These are phyloP conservation scores for Sarocladium kiliense DNA, from an alignment of 2,329 filamentous ascomycete genomes.

Conservation along the genomic window DNA sequence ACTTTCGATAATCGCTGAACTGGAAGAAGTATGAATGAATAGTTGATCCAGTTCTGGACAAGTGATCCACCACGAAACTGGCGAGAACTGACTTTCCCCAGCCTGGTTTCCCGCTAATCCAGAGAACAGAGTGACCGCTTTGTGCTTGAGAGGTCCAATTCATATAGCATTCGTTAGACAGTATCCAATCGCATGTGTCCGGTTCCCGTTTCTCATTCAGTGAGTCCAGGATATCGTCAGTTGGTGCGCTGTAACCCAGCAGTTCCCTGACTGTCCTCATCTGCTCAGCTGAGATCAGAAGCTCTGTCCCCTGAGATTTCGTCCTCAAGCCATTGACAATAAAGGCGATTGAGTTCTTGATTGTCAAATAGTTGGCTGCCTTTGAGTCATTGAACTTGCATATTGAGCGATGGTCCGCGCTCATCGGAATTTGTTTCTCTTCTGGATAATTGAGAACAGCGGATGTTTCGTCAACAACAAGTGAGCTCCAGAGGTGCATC, in stretches of 20 bases:
- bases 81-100: background rate
- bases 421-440: conserved; percentile 19
- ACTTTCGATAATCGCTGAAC: background rate
- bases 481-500: conserved; percentile 13
- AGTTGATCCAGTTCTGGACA: background rate
- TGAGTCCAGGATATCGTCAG: background rate
- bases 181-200: conserved; percentile 14
- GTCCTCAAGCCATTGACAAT: conserved; percentile 12
- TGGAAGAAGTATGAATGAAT: background rate
- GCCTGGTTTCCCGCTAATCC: conserved; percentile 1
- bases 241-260: background rate
- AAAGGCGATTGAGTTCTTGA: conserved; percentile 18
- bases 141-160: conserved; percentile 14
- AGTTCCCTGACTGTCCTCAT: conserved; percentile 7
- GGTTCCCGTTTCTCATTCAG: background rate
- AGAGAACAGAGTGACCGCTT: background rate
- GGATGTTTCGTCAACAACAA: conserved; percentile 20
- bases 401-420: conserved; percentile 23
- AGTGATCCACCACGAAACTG: background rate
- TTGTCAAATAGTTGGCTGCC: conserved; percentile 19
- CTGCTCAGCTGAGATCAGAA: no score
- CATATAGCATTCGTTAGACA: conserved; percentile 12
- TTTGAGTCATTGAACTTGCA: conserved; percentile 22
- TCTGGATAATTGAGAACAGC: conserved; percentile 19
- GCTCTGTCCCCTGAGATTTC: background rate